Conservation (phyloP, 176 grass and related monocot genomes). For the Zizania latifolia region DNA sequence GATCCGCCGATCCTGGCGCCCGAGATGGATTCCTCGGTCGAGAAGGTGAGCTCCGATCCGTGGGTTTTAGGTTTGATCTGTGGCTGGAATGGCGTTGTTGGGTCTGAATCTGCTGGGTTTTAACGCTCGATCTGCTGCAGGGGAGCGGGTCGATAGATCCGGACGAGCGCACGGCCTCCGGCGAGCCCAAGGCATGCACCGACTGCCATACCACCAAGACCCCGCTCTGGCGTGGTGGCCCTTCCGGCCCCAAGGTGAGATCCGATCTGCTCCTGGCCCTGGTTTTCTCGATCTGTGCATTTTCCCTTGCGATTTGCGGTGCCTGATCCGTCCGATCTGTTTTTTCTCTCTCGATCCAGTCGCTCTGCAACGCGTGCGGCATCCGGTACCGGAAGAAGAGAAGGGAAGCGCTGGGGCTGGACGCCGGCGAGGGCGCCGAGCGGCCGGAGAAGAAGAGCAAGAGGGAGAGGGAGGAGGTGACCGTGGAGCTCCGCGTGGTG, state of each 20-base stretch:
- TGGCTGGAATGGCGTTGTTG: not conserved
- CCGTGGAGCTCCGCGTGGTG: slow-evolving; percentile 38
- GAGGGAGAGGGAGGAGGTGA: slow-evolving; percentile 19
- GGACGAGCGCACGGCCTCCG: slow-evolving; percentile 31
- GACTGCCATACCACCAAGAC: slow-evolving; percentile 80
- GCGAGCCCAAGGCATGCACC: slow-evolving; percentile 67
- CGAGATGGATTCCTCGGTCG: slow-evolving; percentile 34
- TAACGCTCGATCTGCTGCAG: not conserved
- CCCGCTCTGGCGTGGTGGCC: slow-evolving; percentile 78
- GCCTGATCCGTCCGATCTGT: slow-evolving; percentile 38
- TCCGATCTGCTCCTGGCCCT: slow-evolving; percentile 1
- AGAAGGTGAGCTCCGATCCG: slow-evolving; percentile 49
- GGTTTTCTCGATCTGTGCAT: slow-evolving; percentile 14
- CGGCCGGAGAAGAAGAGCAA: slow-evolving; percentile 28
- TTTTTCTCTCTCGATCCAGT: slow-evolving; percentile 22
- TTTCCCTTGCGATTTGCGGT: not conserved
- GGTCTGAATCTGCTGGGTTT: not conserved
- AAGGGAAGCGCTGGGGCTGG: slow-evolving; percentile 44
- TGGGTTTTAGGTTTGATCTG: not conserved
- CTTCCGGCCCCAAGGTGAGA: slow-evolving; percentile 72
- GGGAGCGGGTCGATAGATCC: slow-evolving; percentile 44
- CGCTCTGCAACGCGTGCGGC: slow-evolving; percentile 98
- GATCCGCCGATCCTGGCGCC: slow-evolving; percentile 38
- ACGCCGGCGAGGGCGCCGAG: slow-evolving; percentile 27
- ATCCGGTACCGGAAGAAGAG: slow-evolving; percentile 96